Conservation (phyloP, 495 filamentous ascomycete genomes). For the Lasiosphaeriaceae sp. region DNA sequence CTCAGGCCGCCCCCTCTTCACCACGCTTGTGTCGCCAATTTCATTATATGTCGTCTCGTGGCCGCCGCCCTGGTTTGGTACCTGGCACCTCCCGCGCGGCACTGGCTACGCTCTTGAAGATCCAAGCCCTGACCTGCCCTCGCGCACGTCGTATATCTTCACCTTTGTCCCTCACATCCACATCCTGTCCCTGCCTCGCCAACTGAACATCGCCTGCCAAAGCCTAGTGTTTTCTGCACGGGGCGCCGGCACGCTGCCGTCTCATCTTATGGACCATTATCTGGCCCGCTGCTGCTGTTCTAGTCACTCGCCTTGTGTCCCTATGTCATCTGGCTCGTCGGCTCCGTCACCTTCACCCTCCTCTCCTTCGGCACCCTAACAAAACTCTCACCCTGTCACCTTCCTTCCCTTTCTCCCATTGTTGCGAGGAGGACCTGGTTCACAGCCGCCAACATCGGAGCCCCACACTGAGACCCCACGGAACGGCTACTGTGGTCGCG, state of each 20-base stretch:
- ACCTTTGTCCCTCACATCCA: not conserved
- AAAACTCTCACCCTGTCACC: not conserved
- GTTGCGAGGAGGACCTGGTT: constrained; percentile 10
- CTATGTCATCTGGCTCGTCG: constrained; percentile 11
- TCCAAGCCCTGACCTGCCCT: constrained; percentile 2
- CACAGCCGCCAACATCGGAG: too few species aligned
- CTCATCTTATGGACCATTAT: constrained; percentile 28
- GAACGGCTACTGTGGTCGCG: not conserved
- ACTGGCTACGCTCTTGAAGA: constrained; percentile 4
- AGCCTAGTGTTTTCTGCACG: constrained; percentile 11
- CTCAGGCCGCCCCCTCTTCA: not conserved
- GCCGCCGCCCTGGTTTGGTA: constrained; percentile 4
- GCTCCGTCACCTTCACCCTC: not conserved
- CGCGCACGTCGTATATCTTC: constrained; percentile 6
- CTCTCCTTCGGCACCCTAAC: not conserved
- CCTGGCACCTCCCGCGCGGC: constrained; percentile 9
- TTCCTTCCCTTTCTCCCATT: not conserved
- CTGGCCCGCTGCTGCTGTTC: constrained; percentile 16
- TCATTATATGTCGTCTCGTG: constrained; percentile 12
- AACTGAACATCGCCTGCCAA: not conserved
- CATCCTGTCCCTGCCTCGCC: not conserved
- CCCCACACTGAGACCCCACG: constrained; percentile 11
- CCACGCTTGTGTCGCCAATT: not conserved
- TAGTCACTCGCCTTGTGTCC: constrained; percentile 7
- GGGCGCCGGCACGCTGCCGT: constrained; percentile 25